Evolutionary conservation across 2,329 filamentous ascomycete species (phyloP).

Genomic region (Colletotrichum simmondsii): DNA sequence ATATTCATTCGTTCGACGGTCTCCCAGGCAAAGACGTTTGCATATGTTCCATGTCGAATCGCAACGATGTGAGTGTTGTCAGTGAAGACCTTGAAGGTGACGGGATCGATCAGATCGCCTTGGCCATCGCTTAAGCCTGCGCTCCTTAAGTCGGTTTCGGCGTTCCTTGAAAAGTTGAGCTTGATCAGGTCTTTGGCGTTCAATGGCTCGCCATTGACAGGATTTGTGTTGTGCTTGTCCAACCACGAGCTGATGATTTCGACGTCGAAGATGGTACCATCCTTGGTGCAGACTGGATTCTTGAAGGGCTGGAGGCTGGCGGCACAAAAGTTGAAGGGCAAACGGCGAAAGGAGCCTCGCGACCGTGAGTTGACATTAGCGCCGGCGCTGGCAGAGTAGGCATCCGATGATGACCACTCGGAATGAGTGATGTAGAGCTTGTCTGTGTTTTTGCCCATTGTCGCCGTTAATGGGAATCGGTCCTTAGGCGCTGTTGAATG

Average conservation of each 20-base stretch:
- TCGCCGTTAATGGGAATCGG: neutral
- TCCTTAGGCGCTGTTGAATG: neutral
- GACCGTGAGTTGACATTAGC: constrained; percentile 69
- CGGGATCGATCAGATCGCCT: constrained; percentile 92
- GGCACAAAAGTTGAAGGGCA: constrained; percentile 98
- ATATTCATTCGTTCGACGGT: constrained; percentile 96
- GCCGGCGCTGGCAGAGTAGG: constrained; percentile 84
- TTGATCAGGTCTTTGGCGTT: constrained; percentile 87
- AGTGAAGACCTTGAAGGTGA: constrained; percentile 97
- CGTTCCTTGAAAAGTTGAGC: constrained; percentile 91
- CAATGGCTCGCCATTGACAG: constrained; percentile 83
- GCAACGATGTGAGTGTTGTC: constrained; percentile 98
- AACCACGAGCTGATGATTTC: constrained; percentile 96
- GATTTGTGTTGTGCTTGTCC: constrained; percentile 92
- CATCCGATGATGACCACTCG: constrained; percentile 93
- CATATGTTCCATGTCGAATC: constrained; percentile 80
- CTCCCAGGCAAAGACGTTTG: constrained; percentile 97
- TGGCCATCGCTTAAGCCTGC: constrained; percentile 61
- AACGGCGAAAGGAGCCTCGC: constrained; percentile 79
- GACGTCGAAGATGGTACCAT: constrained; percentile 93
- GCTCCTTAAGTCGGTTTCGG: constrained; percentile 67
- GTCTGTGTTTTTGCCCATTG: constrained; percentile 61
- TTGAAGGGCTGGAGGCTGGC: constrained; percentile 94
- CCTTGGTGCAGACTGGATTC: constrained; percentile 89
- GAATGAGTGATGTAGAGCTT: constrained; percentile 86